A percentile compares a stretch with the other conserved stretches of the same genome.
Evolutionary conservation across 2,329 filamentous ascomycete species (phyloP).

Genomic region (Parastagonospora avenae): DNA sequence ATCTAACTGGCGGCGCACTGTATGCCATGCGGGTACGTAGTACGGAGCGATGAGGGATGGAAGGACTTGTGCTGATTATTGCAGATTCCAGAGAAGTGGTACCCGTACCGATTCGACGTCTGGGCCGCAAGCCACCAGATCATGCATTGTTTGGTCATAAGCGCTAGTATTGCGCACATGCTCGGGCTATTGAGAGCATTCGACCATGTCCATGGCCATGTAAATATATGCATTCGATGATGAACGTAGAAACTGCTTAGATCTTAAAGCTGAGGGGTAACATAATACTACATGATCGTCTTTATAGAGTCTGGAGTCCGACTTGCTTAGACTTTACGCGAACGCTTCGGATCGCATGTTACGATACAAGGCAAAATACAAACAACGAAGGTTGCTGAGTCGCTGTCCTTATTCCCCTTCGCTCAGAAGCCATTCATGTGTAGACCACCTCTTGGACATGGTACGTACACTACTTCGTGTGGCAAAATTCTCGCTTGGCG

Average conservation of each 20-base stretch:
- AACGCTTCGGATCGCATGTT: too few relatives aligned
- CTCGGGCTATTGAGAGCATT: conserved; percentile 47
- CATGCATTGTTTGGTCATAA: conserved; percentile 55
- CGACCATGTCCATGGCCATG: conserved; percentile 32
- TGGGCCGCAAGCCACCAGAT: conserved; percentile 57
- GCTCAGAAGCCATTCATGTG: too few relatives aligned
- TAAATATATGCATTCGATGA: conserved; percentile 7
- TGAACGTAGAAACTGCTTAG: neutral
- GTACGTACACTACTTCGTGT: too few relatives aligned
- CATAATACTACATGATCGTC: too few relatives aligned
- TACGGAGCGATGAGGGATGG: neutral
- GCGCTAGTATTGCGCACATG: conserved; percentile 45
- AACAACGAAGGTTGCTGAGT: too few relatives aligned
- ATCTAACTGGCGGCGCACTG: conserved; percentile 9
- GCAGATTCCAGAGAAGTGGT: conserved; percentile 53
- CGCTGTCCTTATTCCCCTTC: too few relatives aligned
- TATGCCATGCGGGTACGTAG: conserved; percentile 14
- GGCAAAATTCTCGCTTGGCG: too few relatives aligned
- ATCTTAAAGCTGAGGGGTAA: too few relatives aligned
- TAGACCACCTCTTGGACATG: too few relatives aligned
- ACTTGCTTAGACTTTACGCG: too few relatives aligned
- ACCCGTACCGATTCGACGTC: conserved; percentile 52
- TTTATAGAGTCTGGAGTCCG: too few relatives aligned
- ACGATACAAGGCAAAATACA: too few relatives aligned
- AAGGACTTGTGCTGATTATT: neutral